These are phyloP conservation scores for Cryptococcus sp. DNA, from an alignment of 1,284 basidiomycete genomes.

Conservation along the genomic window DNA sequence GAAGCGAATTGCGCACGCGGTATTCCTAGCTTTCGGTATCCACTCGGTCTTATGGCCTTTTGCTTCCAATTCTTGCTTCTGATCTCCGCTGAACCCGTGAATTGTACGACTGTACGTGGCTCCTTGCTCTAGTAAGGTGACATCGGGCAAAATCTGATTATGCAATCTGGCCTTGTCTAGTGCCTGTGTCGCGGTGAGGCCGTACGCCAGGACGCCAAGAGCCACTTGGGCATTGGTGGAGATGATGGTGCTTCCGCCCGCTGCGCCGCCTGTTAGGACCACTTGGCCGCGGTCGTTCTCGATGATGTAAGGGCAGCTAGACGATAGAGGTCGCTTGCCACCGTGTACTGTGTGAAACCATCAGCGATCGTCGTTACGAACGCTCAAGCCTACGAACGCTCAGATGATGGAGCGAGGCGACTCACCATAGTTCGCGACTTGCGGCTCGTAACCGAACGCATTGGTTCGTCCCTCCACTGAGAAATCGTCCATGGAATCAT, in stretches of 20 bases:
- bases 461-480: constrained; percentile 41
- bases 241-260: constrained; percentile 49
- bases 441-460: constrained; percentile 43
- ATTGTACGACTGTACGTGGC: constrained; percentile 19
- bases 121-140: constrained; percentile 30
- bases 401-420: not conserved
- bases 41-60: constrained; percentile 39
- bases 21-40: constrained; percentile 27
- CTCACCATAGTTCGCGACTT: constrained; percentile 41
- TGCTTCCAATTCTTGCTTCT: constrained; percentile 19
- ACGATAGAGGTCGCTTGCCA: constrained; percentile 45
- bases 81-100: constrained; percentile 28
- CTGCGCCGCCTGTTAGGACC: constrained; percentile 39
- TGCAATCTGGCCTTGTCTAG: constrained; percentile 37
- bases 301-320: constrained; percentile 46
- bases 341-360: constrained; percentile 24
- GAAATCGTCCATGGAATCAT: constrained; percentile 51
- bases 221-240: constrained; percentile 41
- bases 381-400: not conserved
- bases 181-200: constrained; percentile 30
- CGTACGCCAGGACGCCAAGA: constrained; percentile 40
- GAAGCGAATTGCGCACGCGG: constrained; percentile 34
- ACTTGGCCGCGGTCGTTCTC: constrained; percentile 19
- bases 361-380: not conserved
- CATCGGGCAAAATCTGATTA: constrained; percentile 46